Evolutionary conservation across 2,329 filamentous ascomycete genomes (phyloP).

Genomic region (Nannizziopsis arthrosporioides): DNA sequence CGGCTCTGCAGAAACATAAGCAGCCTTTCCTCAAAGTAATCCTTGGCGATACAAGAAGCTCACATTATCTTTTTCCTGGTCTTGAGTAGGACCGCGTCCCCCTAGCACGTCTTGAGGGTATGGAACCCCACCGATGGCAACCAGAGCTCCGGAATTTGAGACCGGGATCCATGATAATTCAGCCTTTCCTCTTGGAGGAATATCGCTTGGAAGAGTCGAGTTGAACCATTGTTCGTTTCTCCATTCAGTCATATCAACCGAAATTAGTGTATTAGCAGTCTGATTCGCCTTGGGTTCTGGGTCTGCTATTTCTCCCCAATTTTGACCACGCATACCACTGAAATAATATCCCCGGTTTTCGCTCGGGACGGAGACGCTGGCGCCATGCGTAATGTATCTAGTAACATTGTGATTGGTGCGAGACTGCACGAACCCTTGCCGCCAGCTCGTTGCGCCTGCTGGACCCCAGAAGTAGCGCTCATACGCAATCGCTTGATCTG

Average conservation of each 20-base stretch:
- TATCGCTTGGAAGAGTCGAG: constrained; percentile 37
- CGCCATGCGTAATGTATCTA: constrained; percentile 54
- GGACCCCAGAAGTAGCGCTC: constrained; percentile 43
- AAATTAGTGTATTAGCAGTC: constrained; percentile 47
- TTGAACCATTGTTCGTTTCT: constrained; percentile 46
- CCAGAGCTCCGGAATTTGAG: constrained; percentile 26
- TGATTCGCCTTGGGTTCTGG: constrained; percentile 24
- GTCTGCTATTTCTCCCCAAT: constrained; percentile 41
- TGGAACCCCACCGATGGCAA: constrained; percentile 30
- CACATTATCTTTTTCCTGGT: constrained; percentile 16
- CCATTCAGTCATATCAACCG: constrained; percentile 48
- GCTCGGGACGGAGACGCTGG: constrained; percentile 52
- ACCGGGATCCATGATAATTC: constrained; percentile 52
- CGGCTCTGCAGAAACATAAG: constrained; percentile 12
- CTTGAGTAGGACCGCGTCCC: constrained; percentile 1
- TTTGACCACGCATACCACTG: constrained; percentile 46
- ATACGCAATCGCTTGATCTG: constrained; percentile 41
- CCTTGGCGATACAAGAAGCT: constrained; percentile 1
- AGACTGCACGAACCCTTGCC: constrained; percentile 33
- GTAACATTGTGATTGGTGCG: constrained; percentile 41
- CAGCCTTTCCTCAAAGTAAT: background rate
- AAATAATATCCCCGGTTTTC: constrained; percentile 64
- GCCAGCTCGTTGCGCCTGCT: constrained; percentile 32
- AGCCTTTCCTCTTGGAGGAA: constrained; percentile 49
- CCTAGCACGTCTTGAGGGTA: constrained; percentile 19